Evolutionary conservation across 345 rosid species (phyloP).

Genomic region (Gossypium turneri): DNA sequence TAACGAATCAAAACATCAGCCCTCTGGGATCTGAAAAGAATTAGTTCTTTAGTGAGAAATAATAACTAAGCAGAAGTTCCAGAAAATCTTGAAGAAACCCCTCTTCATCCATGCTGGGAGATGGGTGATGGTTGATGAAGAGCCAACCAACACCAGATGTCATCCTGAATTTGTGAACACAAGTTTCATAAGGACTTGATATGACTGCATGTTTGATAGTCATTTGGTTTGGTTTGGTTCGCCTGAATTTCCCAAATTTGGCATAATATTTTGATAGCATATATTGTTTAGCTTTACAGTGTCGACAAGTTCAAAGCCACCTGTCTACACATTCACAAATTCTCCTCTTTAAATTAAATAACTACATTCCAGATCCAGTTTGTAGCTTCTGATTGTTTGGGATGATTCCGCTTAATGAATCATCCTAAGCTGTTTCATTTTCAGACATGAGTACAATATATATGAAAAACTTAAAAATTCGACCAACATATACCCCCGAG

Average conservation of each 20-base stretch:
- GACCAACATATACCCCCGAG: too few relatives aligned
- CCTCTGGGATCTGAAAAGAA: too few relatives aligned
- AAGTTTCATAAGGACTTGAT: background rate
- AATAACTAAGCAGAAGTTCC: constrained; percentile 6
- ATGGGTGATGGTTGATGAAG: background rate
- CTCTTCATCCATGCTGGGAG: constrained; percentile 6
- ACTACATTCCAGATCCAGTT: background rate
- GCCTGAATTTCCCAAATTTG: background rate
- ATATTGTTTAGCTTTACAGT: background rate
- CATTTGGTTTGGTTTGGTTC: background rate
- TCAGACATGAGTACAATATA: too few relatives aligned
- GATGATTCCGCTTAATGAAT: background rate
- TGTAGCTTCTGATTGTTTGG: background rate
- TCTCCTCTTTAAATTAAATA: background rate
- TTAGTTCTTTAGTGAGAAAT: constrained; percentile 8
- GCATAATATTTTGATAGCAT: background rate
- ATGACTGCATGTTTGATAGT: background rate
- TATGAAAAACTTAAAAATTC: too few relatives aligned
- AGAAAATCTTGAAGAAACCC: background rate
- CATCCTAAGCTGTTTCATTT: too few relatives aligned
- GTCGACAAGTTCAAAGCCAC: background rate
- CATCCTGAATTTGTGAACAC: constrained; percentile 12
- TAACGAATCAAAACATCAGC: too few relatives aligned
- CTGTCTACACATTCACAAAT: background rate
- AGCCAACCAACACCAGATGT: background rate